Conservation (phyloP, 805 yeast species). For the Barnettozyma vustinii region DNA sequence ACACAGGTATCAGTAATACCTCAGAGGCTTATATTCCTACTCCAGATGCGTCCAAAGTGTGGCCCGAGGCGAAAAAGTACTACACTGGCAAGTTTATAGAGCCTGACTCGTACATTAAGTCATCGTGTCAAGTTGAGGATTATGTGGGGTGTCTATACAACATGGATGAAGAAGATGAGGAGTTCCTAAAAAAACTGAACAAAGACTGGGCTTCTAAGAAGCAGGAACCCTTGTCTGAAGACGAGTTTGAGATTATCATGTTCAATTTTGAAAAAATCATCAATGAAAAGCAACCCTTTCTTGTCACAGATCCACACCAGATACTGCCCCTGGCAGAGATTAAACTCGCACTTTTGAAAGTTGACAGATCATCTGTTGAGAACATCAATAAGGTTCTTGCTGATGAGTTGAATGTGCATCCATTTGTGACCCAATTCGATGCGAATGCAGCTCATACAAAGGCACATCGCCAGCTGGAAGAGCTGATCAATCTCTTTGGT, state of each 20-base stretch:
- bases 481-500: conserved; percentile 57
- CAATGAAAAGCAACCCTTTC: conserved; percentile 80
- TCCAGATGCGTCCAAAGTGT: conserved; percentile 83
- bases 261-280: conserved; percentile 70
- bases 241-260: conserved; percentile 78
- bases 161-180: conserved; percentile 87
- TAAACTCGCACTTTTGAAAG: conserved; percentile 41
- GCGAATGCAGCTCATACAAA: conserved; percentile 28
- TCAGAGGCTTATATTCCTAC: conserved; percentile 76
- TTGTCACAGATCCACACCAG: conserved; percentile 78
- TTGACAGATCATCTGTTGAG: conserved; percentile 44
- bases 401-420: conserved; percentile 47
- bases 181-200: conserved; percentile 46
- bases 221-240: conserved; percentile 50
- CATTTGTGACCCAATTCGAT: conserved; percentile 55
- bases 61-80: conserved; percentile 72
- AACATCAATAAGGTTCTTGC: conserved; percentile 54
- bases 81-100: conserved; percentile 62
- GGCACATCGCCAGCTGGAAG: conserved; percentile 39
- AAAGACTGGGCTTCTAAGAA: conserved; percentile 23
- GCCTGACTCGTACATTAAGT: conserved; percentile 79
- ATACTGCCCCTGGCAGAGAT: conserved; percentile 68
- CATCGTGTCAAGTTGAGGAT: conserved; percentile 95
- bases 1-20: conserved; percentile 62
- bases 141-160: conserved; percentile 80